Conservation (phyloP, 2,329 filamentous ascomycete species). For the Trichoderma semiorbis region DNA sequence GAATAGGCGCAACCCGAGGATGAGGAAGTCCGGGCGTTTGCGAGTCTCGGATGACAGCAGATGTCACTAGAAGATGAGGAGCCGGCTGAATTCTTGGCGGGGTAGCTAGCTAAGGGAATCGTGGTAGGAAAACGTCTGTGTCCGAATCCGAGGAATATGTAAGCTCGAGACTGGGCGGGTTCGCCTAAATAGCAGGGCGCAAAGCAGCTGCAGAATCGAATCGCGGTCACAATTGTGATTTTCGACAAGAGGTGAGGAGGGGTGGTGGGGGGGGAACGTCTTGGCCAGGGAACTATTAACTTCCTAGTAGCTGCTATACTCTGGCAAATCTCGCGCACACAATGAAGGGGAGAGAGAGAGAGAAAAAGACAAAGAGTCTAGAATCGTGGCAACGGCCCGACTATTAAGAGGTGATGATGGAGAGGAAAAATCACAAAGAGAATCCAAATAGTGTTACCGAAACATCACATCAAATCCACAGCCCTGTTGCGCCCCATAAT, state of each 20-base stretch:
- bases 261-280: background rate
- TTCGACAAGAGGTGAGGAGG: background rate
- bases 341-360: background rate
- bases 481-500: conserved; percentile 5
- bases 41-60: background rate
- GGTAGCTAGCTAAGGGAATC: background rate
- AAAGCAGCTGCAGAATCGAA: background rate
- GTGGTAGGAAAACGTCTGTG: background rate
- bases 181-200: background rate
- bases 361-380: background rate
- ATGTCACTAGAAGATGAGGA: background rate
- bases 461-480: background rate
- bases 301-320: background rate
- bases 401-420: background rate
- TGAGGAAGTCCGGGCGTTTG: background rate
- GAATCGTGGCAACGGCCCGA: background rate
- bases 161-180: background rate
- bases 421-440: background rate
- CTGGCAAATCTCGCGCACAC: background rate
- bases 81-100: conserved; percentile 3
- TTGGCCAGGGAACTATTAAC: background rate
- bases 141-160: background rate
- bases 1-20: background rate
- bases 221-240: background rate
- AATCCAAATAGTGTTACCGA: background rate